Base-by-base conservation (phyloP, 441 rosid genomes). In the Erodium trifolium region DNA sequence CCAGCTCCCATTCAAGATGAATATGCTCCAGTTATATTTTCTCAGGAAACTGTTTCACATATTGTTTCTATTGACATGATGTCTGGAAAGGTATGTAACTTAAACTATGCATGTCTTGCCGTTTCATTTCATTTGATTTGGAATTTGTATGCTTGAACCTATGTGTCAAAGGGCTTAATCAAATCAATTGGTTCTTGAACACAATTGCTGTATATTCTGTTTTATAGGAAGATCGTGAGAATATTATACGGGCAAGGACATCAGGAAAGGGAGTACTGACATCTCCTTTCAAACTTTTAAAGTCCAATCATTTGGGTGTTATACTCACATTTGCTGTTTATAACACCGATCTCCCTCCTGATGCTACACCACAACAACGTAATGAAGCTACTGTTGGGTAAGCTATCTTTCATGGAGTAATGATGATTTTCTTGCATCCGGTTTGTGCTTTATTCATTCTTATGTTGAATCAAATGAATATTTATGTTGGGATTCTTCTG, bases 41-140 rank as follows among this genome's bases (percentile, higher is more conserved):
- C 97, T 76, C 99, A 94, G 71, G 97, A 94, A 80, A 92, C 99
- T 45, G 99, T 94, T 65, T 85, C 99, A 35, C 98, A 94, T 76
- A 90, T 94, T 63, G 88, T 94, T 72, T 94, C 98, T 8, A 87
- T 94, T 19, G 99, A 94, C 77, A 92, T 92, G 99, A 92, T 90
- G 99, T 94, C 99, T 67, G 99, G 99, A 73, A 85, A 86, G 90
- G 99, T 94, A 65, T 63, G 81, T 67, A 62, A 0, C 65, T 62
- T 62, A 11, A 62, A 23, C 27, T 23, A 23, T 23, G 27, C 27
- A 23, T 23, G 27, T 23, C 27, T 23, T 23, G 27, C 27, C 27
- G 0, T 23, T 23, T 23, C 27, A 0, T 23, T 23, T 23, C 27
- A 23, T 23, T 23, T 23, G 17, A 27, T 62, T 62, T 62, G 16